Evolutionary conservation across 805 yeast species (phyloP).

Genomic region (Candida succiphila): DNA sequence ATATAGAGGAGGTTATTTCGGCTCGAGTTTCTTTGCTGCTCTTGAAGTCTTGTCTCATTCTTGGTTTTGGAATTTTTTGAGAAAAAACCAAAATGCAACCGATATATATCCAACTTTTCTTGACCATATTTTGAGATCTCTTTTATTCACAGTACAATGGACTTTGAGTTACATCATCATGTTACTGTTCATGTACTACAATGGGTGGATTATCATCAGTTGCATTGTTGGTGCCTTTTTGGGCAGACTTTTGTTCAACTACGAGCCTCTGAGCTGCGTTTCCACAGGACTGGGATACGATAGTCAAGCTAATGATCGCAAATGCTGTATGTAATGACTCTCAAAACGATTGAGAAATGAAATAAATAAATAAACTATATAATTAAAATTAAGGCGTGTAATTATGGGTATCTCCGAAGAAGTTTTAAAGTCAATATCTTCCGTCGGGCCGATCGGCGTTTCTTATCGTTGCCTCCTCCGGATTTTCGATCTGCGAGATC

Average conservation of each 20-base stretch:
- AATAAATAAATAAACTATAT: background rate
- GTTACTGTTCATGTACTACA: constrained; percentile 69
- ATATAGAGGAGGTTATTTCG: background rate
- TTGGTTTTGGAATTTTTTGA: constrained; percentile 15
- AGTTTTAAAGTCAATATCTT: too few species aligned
- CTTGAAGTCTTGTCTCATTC: constrained; percentile 15
- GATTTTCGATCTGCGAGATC: too few species aligned
- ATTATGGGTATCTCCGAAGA: too few species aligned
- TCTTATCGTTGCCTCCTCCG: too few species aligned
- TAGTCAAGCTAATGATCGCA: constrained; percentile 20
- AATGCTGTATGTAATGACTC: constrained; percentile 21
- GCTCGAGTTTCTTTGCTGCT: constrained; percentile 12
- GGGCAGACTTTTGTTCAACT: constrained; percentile 41
- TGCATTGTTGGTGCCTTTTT: constrained; percentile 53
- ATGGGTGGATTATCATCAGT: constrained; percentile 56
- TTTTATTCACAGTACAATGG: constrained; percentile 49
- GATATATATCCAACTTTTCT: constrained; percentile 27
- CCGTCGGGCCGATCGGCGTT: too few species aligned
- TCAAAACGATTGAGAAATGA: too few species aligned
- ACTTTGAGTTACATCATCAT: constrained; percentile 56
- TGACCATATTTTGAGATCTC: constrained; percentile 43
- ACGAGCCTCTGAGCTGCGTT: constrained; percentile 31
- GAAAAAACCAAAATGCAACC: constrained; percentile 2
- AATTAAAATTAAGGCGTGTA: background rate
- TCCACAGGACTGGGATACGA: constrained; percentile 17